Evolutionary conservation across 768 basidiomycete species (phyloP).

Genomic region (Hydnomerulius pinastri): DNA sequence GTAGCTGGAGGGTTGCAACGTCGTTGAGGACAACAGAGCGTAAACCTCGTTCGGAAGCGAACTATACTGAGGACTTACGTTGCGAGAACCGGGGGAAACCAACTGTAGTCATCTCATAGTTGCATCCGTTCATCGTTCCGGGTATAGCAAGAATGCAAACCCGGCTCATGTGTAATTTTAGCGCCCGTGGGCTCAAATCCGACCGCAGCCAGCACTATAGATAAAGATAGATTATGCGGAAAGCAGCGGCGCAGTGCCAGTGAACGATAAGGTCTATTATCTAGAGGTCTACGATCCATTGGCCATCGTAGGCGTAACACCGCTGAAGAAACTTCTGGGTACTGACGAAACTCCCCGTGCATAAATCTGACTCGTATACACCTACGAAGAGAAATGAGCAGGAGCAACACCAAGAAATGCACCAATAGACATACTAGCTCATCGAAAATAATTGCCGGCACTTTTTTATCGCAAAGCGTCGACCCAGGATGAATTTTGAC

Average conservation of each 20-base stretch:
- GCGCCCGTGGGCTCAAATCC: background rate
- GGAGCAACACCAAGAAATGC: no score
- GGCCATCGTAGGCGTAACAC: constrained; percentile 14
- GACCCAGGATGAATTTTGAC: constrained; percentile 95
- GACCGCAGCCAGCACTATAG: background rate
- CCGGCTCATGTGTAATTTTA: no score
- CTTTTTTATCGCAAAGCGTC: constrained; percentile 75
- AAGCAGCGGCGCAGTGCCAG: background rate
- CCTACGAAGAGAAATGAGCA: constrained; percentile 40
- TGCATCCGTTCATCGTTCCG: no score
- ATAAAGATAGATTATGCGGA: constrained; percentile 14
- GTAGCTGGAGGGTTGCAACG: background rate
- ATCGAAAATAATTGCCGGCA: constrained; percentile 87
- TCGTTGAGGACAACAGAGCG: no score
- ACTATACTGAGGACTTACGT: no score
- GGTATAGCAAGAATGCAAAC: no score
- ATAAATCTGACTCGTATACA: constrained; percentile 83
- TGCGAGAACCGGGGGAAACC: no score
- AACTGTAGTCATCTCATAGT: no score
- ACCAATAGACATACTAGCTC: constrained; percentile 68
- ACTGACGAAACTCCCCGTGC: constrained; percentile 90
- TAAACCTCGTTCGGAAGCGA: no score
- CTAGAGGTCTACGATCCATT: constrained; percentile 13
- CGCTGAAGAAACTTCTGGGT: constrained; percentile 52
- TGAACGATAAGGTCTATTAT: constrained; percentile 8